phyloP scores from a whole-genome alignment of 257 asterid genomes.

The Penstemon newberryi region DNA sequence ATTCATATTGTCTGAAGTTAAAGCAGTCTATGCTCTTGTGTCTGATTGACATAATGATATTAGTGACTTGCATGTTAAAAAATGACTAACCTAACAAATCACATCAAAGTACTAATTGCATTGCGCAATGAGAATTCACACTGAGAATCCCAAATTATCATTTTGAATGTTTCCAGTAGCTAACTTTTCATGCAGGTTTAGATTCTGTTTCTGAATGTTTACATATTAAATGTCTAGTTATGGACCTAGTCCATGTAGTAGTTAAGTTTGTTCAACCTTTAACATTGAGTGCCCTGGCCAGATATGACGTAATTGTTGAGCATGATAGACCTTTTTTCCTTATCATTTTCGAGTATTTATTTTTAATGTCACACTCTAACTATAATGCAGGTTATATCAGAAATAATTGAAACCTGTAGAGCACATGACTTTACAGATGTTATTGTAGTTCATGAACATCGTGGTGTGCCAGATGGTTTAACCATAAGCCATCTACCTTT shows the following conservation, averaged over 20 bases:
- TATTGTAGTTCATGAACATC: slow-evolving; percentile 87
- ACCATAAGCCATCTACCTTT: slow-evolving; percentile 89
- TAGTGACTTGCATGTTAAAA: neutral
- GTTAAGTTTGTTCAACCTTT: slow-evolving; percentile 4
- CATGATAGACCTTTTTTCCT: neutral
- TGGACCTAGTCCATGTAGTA: neutral
- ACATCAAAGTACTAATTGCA: neutral
- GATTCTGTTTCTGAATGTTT: neutral
- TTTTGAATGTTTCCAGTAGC: neutral
- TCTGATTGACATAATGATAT: neutral
- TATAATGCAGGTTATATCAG: slow-evolving; percentile 70
- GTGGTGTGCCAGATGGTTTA: slow-evolving; percentile 92
- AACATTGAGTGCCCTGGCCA: neutral
- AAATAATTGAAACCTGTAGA: slow-evolving; percentile 84
- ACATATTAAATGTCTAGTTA: neutral
- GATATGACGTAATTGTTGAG: neutral
- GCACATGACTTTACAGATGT: slow-evolving; percentile 93
- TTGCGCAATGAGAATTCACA: neutral
- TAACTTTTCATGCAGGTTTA: neutral
- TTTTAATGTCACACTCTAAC: neutral
- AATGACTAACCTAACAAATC: neutral
- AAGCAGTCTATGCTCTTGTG: neutral
- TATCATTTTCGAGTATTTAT: slow-evolving; percentile 12
- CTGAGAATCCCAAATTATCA: neutral
- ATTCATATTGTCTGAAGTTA: neutral